Percentiles rank a stretch among this genome's conserved stretches.
Evolutionary conservation across 2,329 filamentous ascomycete genomes (phyloP).

Genomic region (Cladosporium sp.): DNA sequence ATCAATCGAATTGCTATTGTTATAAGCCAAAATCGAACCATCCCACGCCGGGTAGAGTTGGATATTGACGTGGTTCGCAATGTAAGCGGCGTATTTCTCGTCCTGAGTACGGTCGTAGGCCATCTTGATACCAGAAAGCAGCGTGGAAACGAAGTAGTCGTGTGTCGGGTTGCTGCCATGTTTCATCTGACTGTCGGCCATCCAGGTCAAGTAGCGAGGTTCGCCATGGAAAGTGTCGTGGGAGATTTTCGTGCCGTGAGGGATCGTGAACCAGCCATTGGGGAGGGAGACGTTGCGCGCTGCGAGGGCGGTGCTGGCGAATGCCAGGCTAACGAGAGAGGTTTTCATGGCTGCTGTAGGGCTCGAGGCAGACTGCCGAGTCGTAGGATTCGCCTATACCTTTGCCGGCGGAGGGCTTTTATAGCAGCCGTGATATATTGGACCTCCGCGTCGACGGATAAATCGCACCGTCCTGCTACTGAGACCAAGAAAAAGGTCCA

Average conservation of each 20-base stretch:
- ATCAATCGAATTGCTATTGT: conserved; percentile 16
- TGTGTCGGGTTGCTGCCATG: conserved; percentile 21
- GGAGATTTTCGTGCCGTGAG: background rate
- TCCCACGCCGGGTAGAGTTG: conserved; percentile 36
- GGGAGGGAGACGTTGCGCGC: conserved; percentile 8
- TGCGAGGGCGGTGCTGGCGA: background rate
- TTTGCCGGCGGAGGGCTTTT: too few species aligned
- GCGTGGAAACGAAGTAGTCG: conserved; percentile 21
- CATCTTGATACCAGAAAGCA: conserved; percentile 18
- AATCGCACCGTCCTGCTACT: too few species aligned
- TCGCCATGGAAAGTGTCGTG: conserved; percentile 1
- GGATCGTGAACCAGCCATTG: conserved; percentile 14
- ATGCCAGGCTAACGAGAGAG: background rate
- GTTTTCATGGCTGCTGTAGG: too few species aligned
- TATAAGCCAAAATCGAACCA: conserved; percentile 15
- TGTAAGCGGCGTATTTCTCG: conserved; percentile 26
- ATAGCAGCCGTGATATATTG: too few species aligned
- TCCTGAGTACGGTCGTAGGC: conserved; percentile 22
- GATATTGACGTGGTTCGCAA: conserved; percentile 47
- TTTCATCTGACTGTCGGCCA: conserved; percentile 24
- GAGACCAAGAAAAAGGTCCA: too few species aligned
- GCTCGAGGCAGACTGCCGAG: too few species aligned
- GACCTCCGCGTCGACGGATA: too few species aligned
- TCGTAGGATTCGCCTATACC: too few species aligned
- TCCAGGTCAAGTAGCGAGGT: conserved; percentile 22